Percentiles rank a stretch among this genome's conserved stretches.
Evolutionary conservation across 2,329 filamentous ascomycete species (phyloP).

Genomic region (Aureobasidium mangrovei): DNA sequence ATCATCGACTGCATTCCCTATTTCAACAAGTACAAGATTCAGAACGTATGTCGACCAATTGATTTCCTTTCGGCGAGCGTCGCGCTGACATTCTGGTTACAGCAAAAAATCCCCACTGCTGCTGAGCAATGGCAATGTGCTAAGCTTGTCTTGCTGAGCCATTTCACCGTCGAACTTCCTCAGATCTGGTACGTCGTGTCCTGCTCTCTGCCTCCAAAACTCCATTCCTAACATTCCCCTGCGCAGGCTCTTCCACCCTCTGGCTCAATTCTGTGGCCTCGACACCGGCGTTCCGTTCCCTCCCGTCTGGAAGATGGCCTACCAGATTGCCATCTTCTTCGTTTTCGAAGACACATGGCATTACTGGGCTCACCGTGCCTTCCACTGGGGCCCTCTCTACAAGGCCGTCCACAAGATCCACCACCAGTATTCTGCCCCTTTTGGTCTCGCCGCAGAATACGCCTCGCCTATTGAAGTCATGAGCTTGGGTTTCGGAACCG

Average conservation of each 20-base stretch:
- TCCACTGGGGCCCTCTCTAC: constrained; percentile 95
- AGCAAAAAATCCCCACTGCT: constrained; percentile 81
- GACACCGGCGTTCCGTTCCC: constrained; percentile 86
- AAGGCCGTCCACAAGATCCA: constrained; percentile 98
- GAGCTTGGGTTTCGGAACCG: constrained; percentile 80
- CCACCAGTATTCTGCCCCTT: constrained; percentile 96
- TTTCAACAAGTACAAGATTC: constrained; percentile 92
- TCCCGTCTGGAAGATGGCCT: constrained; percentile 70
- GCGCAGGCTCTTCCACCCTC: constrained; percentile 76
- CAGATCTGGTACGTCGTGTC: constrained; percentile 68
- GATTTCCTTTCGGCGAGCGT: neutral
- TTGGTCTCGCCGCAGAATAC: constrained; percentile 93
- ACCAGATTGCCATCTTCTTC: constrained; percentile 91
- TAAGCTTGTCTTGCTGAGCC: constrained; percentile 80
- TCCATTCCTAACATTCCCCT: constrained; percentile 5
- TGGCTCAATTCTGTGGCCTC: constrained; percentile 88
- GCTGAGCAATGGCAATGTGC: constrained; percentile 94
- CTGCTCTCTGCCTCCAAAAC: neutral
- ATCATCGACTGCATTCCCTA: constrained; percentile 80
- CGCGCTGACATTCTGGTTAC: constrained; percentile 15
- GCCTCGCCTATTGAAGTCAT: constrained; percentile 96
- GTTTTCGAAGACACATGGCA: constrained; percentile 96
- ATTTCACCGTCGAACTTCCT: constrained; percentile 95
- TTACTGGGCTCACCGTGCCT: constrained; percentile 87
- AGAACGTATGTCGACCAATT: constrained; percentile 51